A percentile compares a stretch with the other conserved stretches of the same genome.
Conservation (phyloP, 129 eudicot species). For the Chrysanthemum lavandulifolium region DNA sequence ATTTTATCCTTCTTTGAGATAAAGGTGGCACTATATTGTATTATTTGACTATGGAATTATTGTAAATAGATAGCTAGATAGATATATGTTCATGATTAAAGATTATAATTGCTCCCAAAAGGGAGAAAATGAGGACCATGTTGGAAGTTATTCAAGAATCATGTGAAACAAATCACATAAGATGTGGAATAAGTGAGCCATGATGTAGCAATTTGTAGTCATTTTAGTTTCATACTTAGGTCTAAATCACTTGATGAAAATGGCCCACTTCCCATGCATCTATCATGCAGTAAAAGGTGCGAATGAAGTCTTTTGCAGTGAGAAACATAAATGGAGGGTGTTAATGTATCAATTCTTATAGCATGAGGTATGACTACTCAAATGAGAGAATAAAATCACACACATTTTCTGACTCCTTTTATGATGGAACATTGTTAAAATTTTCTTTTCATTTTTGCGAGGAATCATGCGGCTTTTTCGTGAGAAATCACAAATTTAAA, state of each 20-base stretch:
- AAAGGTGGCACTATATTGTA: constrained; percentile 6
- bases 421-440: constrained; percentile 1
- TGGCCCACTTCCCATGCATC: constrained; percentile 39
- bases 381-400: constrained; percentile 27
- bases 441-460: background rate
- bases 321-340: constrained; percentile 32
- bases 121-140: constrained; percentile 22
- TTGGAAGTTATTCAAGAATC: constrained; percentile 22
- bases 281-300: constrained; percentile 34
- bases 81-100: constrained; percentile 19
- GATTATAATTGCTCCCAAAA: constrained; percentile 15
- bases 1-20: background rate
- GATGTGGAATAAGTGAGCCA: constrained; percentile 29
- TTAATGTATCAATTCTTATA: constrained; percentile 25
- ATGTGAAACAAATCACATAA: constrained; percentile 23
- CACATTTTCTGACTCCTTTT: constrained; percentile 26
- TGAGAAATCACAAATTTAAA: no score
- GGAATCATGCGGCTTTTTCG: no score
- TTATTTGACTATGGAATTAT: constrained; percentile 24
- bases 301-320: constrained; percentile 24
- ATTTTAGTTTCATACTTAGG: constrained; percentile 8
- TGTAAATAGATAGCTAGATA: background rate
- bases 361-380: constrained; percentile 17
- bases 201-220: constrained; percentile 28
- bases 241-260: constrained; percentile 27